Evolutionary conservation across 306 rosid genomes (phyloP), one percentile per base, ranked within the genome.

Genomic region (Cicer arietinum): DNA sequence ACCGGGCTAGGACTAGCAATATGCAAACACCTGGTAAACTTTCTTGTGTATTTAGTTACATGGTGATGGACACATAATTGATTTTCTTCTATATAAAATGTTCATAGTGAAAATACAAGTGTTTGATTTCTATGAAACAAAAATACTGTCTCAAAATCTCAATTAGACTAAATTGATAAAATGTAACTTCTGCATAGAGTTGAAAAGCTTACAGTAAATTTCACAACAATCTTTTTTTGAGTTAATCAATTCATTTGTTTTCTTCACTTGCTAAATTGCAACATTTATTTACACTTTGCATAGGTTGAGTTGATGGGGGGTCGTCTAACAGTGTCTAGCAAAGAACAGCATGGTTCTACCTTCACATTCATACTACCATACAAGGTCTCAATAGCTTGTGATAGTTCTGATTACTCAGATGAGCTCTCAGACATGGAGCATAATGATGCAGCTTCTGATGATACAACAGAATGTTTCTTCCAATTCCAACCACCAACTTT

Each of bases 241-340:
- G 37, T 30, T 30, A 30, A 30, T 30, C 3, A 30, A 30, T 30
- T 30, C 37, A 30, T 30, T 30, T 30, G 37, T 30, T 30, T 30
- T 30, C 37, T 30, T 30, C 37, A 30, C 37, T 30, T 30, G 37
- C 37, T 30, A 30, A 30, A 30, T 30, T 30, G 37, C 37, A 30
- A 30, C 37, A 67, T 79, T 59, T 50, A 18, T 14, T 7, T 59
- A 46, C 10, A 11, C 77, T 51, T 77, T 83, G 67, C 63, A 80
- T 83, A 95, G 99, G 99, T 95, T 69, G 98, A 90, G 72, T 80
- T 95, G 76, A 95, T 95, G 93, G 99, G 99, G 7, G 98, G 99
- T 56, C 78, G 74, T 75, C 80, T 95, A 72, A 95, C 96, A 0
- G 96, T 95, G 42, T 76, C 92, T 13, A 95, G 99, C 91, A 80